Evolutionary conservation across 768 basidiomycete genomes (phyloP).

Genomic region (Suillus subaureus): DNA sequence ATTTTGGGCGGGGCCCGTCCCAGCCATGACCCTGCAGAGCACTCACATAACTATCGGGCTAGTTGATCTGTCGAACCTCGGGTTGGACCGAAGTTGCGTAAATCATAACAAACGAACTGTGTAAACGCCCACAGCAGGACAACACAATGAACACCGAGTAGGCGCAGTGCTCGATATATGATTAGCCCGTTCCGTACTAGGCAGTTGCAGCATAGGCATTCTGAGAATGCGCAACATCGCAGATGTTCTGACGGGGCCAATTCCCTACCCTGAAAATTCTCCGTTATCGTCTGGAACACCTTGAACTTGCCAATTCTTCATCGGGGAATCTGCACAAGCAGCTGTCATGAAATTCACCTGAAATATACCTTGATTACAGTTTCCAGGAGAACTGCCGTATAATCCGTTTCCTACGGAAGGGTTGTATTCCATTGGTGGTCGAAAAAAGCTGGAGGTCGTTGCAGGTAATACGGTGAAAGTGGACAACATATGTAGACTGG

Average conservation of each 20-base stretch:
- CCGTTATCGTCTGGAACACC: not conserved
- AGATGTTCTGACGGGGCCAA: not conserved
- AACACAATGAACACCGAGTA: conserved; percentile 32
- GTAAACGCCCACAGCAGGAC: conserved; percentile 30
- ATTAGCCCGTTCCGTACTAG: not conserved
- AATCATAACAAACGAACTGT: conserved; percentile 42
- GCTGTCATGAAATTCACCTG: not conserved
- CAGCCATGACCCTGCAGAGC: conserved; percentile 40
- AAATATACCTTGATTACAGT: not conserved
- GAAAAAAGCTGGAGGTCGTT: not conserved
- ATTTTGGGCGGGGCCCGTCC: conserved; percentile 49
- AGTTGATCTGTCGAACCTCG: conserved; percentile 41
- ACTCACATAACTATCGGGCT: conserved; percentile 28
- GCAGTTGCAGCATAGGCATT: not conserved
- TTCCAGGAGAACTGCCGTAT: not conserved
- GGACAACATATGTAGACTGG: not conserved
- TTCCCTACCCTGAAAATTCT: not conserved
- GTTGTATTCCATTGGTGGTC: not conserved
- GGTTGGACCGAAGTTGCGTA: conserved; percentile 41
- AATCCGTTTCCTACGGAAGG: not conserved
- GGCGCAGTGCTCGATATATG: conserved; percentile 7
- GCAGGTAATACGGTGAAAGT: not conserved
- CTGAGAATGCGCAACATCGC: not conserved
- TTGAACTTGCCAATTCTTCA: not conserved
- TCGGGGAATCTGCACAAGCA: not conserved